Evolutionary conservation across 2,329 filamentous ascomycete genomes (phyloP).

Genomic region (Scytalidium lignicola): DNA sequence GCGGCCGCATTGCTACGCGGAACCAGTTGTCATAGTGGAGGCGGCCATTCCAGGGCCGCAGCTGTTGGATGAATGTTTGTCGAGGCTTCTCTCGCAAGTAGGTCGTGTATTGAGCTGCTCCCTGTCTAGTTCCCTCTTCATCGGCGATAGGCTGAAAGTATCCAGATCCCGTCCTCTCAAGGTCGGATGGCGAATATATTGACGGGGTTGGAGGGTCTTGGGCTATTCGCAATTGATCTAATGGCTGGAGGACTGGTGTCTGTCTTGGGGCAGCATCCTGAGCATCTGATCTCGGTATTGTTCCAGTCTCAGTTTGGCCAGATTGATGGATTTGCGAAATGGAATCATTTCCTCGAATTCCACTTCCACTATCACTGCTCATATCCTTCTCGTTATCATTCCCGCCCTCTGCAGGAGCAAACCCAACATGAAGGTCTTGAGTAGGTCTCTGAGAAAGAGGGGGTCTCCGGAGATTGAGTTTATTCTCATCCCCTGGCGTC

Average conservation of each 20-base stretch:
- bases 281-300: background rate
- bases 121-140: background rate
- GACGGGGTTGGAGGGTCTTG: background rate
- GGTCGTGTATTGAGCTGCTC: slow-evolving; percentile 56
- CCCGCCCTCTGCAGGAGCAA: slow-evolving; percentile 36
- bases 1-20: slow-evolving; percentile 71
- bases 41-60: slow-evolving; percentile 73
- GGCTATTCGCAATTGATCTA: background rate
- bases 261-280: no score
- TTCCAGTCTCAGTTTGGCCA: background rate
- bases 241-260: background rate
- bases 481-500: background rate
- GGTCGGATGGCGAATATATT: background rate
- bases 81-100: slow-evolving; percentile 61
- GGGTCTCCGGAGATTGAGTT: background rate
- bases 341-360: background rate
- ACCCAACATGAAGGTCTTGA: slow-evolving; percentile 48
- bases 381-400: slow-evolving; percentile 1
- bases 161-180: background rate
- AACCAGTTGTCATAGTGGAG: slow-evolving; percentile 75
- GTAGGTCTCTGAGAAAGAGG: slow-evolving; percentile 2
- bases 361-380: background rate
- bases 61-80: slow-evolving; percentile 67
- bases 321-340: background rate
- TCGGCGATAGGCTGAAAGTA: background rate